phyloP scores from a whole-genome alignment of 768 basidiomycete genomes.

The Mycena polygramma region DNA sequence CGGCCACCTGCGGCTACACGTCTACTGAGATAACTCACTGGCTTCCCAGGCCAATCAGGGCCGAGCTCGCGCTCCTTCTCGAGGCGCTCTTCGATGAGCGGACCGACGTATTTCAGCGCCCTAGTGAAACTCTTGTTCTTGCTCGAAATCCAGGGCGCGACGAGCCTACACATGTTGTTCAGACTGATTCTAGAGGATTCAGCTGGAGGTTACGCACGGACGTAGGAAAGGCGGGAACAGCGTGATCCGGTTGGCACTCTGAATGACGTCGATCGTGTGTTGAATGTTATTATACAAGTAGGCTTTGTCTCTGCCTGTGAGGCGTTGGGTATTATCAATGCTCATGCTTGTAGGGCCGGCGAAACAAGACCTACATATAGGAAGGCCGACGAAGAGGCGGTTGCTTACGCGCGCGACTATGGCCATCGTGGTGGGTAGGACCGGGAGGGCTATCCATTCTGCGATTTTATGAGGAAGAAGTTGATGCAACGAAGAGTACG shows the following conservation, averaged over 20 bases:
- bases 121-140: slow-evolving; percentile 3
- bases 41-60: slow-evolving; percentile 51
- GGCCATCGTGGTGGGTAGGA: slow-evolving; percentile 32
- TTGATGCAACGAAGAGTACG: too few species aligned
- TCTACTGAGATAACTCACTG: slow-evolving; percentile 37
- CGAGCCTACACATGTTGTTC: slow-evolving; percentile 2
- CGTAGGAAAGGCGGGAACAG: slow-evolving; percentile 49
- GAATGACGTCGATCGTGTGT: slow-evolving; percentile 47
- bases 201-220: slow-evolving; percentile 40
- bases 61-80: slow-evolving; percentile 38
- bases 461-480: too few species aligned
- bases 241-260: slow-evolving; percentile 36
- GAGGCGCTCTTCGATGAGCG: slow-evolving; percentile 24
- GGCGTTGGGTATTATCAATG: not conserved
- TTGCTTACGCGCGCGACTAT: slow-evolving; percentile 43
- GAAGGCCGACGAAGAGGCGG: slow-evolving; percentile 46
- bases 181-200: not conserved
- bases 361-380: slow-evolving; percentile 37
- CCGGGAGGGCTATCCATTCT: slow-evolving; percentile 39
- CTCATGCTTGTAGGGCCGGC: not conserved
- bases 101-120: slow-evolving; percentile 14
- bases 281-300: slow-evolving; percentile 51
- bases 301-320: slow-evolving; percentile 50
- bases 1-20: too few species aligned
- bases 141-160: slow-evolving; percentile 20